phyloP scores from a whole-genome alignment of 2,329 filamentous ascomycete genomes.

The Exophiala phaeomuriformis region DNA sequence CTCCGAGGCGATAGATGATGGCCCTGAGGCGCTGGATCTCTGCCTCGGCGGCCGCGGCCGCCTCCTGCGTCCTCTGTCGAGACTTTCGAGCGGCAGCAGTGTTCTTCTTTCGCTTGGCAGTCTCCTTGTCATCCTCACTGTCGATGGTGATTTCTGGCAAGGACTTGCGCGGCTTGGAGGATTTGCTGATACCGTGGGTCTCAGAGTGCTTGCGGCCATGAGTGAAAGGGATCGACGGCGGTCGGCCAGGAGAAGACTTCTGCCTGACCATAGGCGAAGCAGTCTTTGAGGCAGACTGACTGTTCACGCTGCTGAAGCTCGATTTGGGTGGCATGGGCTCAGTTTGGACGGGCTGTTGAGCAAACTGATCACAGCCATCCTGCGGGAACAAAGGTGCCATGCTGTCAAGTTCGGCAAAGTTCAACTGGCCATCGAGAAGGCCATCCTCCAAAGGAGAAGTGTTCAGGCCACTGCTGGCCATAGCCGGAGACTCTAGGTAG shows the following conservation, averaged over 20 bases:
- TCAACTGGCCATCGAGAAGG: constrained; percentile 25
- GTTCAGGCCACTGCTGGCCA: constrained; percentile 24
- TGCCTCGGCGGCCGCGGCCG: constrained; percentile 61
- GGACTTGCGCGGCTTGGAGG: constrained; percentile 60
- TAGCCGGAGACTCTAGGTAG: constrained; percentile 58
- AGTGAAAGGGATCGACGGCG: constrained; percentile 30
- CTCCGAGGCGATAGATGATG: constrained; percentile 25
- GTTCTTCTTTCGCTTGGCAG: constrained; percentile 83
- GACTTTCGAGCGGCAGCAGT: constrained; percentile 84
- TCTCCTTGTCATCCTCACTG: constrained; percentile 63
- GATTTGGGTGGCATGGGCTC: constrained; percentile 18
- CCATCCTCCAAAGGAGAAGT: constrained; percentile 26
- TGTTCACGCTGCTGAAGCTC: constrained; percentile 12
- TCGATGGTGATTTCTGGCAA: constrained; percentile 65
- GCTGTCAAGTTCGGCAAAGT: constrained; percentile 21
- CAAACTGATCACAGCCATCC: constrained; percentile 22
- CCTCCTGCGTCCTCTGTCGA: constrained; percentile 69
- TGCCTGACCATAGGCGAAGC: constrained; percentile 26
- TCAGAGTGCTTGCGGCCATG: constrained; percentile 57
- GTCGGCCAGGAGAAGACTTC: constrained; percentile 33
- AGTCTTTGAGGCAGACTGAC: constrained; percentile 2
- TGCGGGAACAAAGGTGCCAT: constrained; percentile 26
- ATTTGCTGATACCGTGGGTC: constrained; percentile 54
- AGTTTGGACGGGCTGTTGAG: constrained; percentile 28
- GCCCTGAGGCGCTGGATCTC: constrained; percentile 24